phyloP scores from a whole-genome alignment of 2,329 filamentous ascomycete species.

The Neofusicoccum ribis region DNA sequence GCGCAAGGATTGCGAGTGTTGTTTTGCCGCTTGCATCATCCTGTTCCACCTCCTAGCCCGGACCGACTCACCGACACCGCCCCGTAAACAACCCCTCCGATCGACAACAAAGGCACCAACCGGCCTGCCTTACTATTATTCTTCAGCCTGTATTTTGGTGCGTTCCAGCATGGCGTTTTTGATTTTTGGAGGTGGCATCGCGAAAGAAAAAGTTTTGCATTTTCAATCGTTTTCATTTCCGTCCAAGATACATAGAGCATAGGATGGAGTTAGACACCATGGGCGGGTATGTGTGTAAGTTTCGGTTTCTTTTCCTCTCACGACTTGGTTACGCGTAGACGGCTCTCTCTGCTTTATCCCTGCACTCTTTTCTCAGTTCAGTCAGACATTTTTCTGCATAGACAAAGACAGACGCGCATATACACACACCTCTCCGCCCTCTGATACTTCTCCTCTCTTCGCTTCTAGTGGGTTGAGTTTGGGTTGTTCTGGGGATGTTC shows the following conservation, averaged over 20 bases:
- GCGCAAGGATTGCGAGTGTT: not conserved
- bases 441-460: not conserved
- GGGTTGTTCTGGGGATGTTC: not conserved
- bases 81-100: not conserved
- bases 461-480: not conserved
- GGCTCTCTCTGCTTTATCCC: slow-evolving; percentile 12
- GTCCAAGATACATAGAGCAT: slow-evolving; percentile 7
- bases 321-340: slow-evolving; percentile 12
- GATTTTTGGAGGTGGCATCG: not conserved
- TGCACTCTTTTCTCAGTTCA: not conserved
- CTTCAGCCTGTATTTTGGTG: not conserved
- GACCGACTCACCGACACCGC: not conserved
- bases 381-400: not conserved
- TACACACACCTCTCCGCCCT: not conserved
- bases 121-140: not conserved
- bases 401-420: not conserved
- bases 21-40: slow-evolving; percentile 7
- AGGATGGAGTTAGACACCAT: not conserved
- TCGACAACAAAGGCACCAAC: not conserved
- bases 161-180: slow-evolving; percentile 14
- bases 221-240: not conserved
- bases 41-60: not conserved
- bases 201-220: slow-evolving; percentile 14
- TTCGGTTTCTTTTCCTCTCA: not conserved
- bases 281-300: not conserved